Percentiles rank a stretch among this genome's conserved stretches.
phyloP scores from a whole-genome alignment of 2,329 filamentous ascomycete species.

The Neoscytalidium dimidiatum region DNA sequence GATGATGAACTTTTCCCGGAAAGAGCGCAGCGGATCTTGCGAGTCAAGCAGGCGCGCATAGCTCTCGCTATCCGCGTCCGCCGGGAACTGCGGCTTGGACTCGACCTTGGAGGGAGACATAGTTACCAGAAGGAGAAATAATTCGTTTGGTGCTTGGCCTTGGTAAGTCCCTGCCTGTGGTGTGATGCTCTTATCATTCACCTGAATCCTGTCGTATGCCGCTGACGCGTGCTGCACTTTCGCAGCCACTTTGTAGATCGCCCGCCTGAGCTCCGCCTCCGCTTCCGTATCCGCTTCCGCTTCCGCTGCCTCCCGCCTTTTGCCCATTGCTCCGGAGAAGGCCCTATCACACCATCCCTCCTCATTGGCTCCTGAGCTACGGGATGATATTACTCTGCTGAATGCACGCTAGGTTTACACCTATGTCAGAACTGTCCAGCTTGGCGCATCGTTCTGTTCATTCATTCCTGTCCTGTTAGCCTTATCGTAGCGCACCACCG shows the following conservation, averaged over 20 bases:
- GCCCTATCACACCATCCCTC: slow-evolving; percentile 7
- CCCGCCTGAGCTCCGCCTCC: neutral
- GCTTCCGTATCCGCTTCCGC: slow-evolving; percentile 13
- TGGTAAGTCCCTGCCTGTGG: neutral
- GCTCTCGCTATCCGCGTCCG: slow-evolving; percentile 9
- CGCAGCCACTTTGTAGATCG: slow-evolving; percentile 1
- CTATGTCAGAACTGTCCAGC: neutral
- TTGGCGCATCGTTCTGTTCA: neutral
- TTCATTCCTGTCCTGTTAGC: neutral
- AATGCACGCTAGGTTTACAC: neutral
- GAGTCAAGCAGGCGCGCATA: slow-evolving; percentile 13
- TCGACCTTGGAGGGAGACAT: slow-evolving; percentile 17
- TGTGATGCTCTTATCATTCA: slow-evolving; percentile 15
- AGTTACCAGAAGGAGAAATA: neutral
- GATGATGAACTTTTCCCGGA: slow-evolving; percentile 19
- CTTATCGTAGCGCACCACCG: slow-evolving; percentile 3
- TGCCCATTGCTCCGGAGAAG: neutral
- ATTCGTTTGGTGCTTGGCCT: neutral
- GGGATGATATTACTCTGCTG: slow-evolving; percentile 4
- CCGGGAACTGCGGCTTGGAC: slow-evolving; percentile 14
- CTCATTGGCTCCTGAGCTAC: slow-evolving; percentile 1
- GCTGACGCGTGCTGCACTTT: neutral
- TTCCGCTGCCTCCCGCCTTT: slow-evolving; percentile 4
- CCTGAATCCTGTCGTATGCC: neutral
- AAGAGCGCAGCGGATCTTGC: slow-evolving; percentile 16